Conservation (phyloP, 495 filamentous ascomycete species). For the Xylaria acuta region DNA sequence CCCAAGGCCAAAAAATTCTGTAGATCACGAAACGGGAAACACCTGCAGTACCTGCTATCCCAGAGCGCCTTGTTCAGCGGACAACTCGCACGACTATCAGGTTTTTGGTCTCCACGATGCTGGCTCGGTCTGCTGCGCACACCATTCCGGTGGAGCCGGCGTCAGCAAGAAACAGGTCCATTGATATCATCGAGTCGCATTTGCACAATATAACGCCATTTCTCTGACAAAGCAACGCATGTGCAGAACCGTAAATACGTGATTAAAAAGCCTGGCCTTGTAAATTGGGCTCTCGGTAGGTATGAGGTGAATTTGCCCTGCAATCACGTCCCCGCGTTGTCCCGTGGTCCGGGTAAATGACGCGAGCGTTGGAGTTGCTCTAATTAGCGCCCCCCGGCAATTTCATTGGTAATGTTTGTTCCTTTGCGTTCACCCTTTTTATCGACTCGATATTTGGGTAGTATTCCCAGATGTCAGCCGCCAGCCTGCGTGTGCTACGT, state of each 20-base stretch:
- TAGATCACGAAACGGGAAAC: neutral
- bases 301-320: constrained; percentile 25
- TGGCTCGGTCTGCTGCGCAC: neutral
- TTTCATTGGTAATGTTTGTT: neutral
- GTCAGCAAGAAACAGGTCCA: neutral
- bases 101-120: neutral
- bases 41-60: neutral
- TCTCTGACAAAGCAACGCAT: neutral
- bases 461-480: constrained; percentile 14
- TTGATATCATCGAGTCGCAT: constrained; percentile 19
- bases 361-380: constrained; percentile 13
- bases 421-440: neutral
- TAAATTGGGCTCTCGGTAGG: neutral
- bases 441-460: constrained; percentile 12
- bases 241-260: neutral
- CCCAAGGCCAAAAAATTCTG: neutral
- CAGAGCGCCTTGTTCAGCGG: neutral
- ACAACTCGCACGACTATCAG: neutral
- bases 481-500: constrained; percentile 9
- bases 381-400: constrained; percentile 1
- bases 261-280: neutral
- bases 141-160: neutral
- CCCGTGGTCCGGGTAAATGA: constrained; percentile 11
- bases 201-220: constrained; percentile 17
- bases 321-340: constrained; percentile 12